Conservation (phyloP, 164 flowering plant species). For the Sextonia rubra region DNA sequence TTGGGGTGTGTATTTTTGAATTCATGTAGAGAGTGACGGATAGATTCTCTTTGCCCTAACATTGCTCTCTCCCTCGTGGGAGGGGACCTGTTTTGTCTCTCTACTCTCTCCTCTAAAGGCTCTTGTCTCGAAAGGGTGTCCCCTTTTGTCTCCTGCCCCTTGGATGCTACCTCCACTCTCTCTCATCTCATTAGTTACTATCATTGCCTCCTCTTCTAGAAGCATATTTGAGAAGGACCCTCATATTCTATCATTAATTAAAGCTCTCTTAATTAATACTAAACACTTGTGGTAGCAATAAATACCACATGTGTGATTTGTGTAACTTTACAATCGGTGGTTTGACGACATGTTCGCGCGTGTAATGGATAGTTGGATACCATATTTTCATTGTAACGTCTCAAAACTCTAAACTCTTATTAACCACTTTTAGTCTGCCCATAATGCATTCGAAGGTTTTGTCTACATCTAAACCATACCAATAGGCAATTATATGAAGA, state of each 20-base stretch:
- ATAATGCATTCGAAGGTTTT: no score
- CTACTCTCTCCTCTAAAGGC: not conserved
- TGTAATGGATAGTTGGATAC: no score
- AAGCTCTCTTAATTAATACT: not conserved
- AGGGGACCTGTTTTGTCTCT: not conserved
- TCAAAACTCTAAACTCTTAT: no score
- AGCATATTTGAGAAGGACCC: not conserved
- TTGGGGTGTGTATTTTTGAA: not conserved
- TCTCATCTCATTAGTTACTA: not conserved
- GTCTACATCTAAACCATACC: no score
- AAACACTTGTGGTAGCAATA: not conserved
- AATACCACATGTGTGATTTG: not conserved
- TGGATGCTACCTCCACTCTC: not conserved
- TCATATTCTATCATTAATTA: not conserved
- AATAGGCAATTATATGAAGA: no score
- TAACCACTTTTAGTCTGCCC: no score
- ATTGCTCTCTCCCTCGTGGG: not conserved
- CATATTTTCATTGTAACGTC: no score
- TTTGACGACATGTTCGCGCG: no score
- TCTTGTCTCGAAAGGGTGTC: not conserved
- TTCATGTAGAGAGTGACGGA: not conserved
- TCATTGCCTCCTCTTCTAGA: conserved; percentile 1
- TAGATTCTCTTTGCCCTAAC: not conserved
- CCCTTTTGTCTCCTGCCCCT: conserved; percentile 6
- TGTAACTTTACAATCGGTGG: not conserved